Conservation (phyloP, 176 grass and related monocot species). For the Elymus sibiricus region DNA sequence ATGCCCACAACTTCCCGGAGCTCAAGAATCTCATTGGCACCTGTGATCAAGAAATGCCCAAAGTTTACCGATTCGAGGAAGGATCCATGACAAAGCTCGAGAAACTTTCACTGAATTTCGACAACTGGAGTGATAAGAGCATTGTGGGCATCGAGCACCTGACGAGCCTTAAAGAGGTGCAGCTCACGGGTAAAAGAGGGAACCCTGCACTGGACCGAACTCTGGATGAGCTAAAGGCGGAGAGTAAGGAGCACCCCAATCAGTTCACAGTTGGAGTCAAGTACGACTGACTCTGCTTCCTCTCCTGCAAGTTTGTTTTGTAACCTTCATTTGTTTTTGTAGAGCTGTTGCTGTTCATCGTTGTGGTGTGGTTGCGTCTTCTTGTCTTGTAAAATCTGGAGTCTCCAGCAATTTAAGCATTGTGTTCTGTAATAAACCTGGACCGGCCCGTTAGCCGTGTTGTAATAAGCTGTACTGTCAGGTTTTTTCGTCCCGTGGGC, state of each 20-base stretch:
- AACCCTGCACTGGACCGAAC: background rate
- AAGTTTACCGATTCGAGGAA: too few relatives aligned
- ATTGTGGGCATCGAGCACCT: background rate
- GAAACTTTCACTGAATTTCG: background rate
- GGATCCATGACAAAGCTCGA: conserved; percentile 12
- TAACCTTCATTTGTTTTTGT: too few relatives aligned
- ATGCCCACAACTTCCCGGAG: background rate
- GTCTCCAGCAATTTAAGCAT: background rate
- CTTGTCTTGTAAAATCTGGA: background rate
- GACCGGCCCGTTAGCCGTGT: too few relatives aligned
- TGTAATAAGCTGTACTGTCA: too few relatives aligned
- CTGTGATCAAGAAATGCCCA: background rate
- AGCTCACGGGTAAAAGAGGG: background rate
- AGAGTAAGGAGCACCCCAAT: background rate
- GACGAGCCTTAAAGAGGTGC: background rate
- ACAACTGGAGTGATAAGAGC: background rate
- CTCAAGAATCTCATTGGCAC: background rate
- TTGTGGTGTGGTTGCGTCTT: background rate
- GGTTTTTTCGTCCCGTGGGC: too few relatives aligned
- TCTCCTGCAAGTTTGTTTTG: background rate
- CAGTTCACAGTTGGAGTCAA: background rate
- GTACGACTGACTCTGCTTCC: background rate
- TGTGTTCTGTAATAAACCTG: background rate
- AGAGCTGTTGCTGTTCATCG: too few relatives aligned
- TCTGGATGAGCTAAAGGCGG: background rate